phyloP scores from a whole-genome alignment of 495 filamentous ascomycete species.

The Penicillium chermesinum region DNA sequence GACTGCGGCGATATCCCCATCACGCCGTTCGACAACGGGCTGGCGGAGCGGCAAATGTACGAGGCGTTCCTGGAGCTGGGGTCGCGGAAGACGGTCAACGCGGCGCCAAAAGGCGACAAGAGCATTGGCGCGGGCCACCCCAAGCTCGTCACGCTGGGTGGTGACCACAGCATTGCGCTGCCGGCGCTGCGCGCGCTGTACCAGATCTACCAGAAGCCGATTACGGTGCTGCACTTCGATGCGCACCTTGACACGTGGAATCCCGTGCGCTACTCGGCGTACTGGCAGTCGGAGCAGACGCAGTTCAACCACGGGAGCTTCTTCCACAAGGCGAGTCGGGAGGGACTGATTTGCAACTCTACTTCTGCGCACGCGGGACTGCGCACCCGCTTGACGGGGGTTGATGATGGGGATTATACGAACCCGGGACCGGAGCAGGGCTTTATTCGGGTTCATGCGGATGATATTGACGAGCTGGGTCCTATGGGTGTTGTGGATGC shows the following conservation, averaged over 20 bases:
- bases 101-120: slow-evolving; percentile 28
- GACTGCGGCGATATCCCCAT: slow-evolving; percentile 85
- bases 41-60: slow-evolving; percentile 73
- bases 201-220: slow-evolving; percentile 61
- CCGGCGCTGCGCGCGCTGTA: slow-evolving; percentile 69
- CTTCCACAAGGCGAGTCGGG: slow-evolving; percentile 76
- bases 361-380: slow-evolving; percentile 74
- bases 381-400: slow-evolving; percentile 63
- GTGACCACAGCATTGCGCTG: slow-evolving; percentile 75
- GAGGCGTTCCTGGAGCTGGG: slow-evolving; percentile 65
- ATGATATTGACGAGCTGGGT: slow-evolving; percentile 67
- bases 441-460: slow-evolving; percentile 59
- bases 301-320: slow-evolving; percentile 81
- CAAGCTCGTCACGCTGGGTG: slow-evolving; percentile 72
- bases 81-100: slow-evolving; percentile 39
- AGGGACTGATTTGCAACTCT: slow-evolving; percentile 63
- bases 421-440: slow-evolving; percentile 52
- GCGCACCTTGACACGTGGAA: slow-evolving; percentile 82
- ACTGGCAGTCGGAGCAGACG: slow-evolving; percentile 64
- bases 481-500: slow-evolving; percentile 51
- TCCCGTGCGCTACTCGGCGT: slow-evolving; percentile 68
- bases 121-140: slow-evolving; percentile 47
- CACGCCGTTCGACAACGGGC: slow-evolving; percentile 69
- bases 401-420: slow-evolving; percentile 60
- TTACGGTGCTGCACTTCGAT: slow-evolving; percentile 82